Conservation (phyloP, 352 stramenopile genomes). For the Phytophthora capsici region DNA sequence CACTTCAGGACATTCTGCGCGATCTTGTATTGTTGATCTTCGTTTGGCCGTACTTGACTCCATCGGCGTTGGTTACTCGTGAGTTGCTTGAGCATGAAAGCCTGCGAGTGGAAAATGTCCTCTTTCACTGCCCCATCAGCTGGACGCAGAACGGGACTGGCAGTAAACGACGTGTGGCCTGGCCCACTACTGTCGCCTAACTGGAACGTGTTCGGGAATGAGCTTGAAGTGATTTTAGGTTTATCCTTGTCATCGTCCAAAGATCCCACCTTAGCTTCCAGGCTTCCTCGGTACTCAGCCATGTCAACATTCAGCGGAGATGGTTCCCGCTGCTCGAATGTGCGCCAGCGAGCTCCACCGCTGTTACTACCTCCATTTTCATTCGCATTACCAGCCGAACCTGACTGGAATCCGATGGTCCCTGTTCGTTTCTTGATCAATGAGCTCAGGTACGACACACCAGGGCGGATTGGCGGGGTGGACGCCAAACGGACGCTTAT, state of each 20-base stretch:
- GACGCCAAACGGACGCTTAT: conserved; percentile 48
- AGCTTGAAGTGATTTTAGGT: conserved; percentile 53
- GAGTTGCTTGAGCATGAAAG: conserved; percentile 79
- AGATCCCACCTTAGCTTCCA: conserved; percentile 44
- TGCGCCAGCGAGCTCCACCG: conserved; percentile 44
- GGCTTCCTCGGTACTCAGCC: conserved; percentile 36
- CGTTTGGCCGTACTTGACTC: conserved; percentile 92
- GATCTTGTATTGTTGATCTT: conserved; percentile 65
- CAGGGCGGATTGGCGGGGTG: conserved; percentile 56
- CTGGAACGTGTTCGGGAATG: conserved; percentile 69
- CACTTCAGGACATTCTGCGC: conserved; percentile 95
- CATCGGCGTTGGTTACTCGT: conserved; percentile 96
- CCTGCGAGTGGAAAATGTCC: conserved; percentile 78
- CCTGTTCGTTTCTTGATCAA: conserved; percentile 50
- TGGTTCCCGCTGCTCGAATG: conserved; percentile 46
- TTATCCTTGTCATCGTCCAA: conserved; percentile 49
- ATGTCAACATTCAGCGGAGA: conserved; percentile 52
- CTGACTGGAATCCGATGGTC: conserved; percentile 42
- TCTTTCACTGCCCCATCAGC: conserved; percentile 59
- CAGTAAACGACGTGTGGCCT: conserved; percentile 53
- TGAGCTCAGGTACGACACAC: conserved; percentile 43
- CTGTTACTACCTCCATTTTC: conserved; percentile 41
- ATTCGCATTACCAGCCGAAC: conserved; percentile 43
- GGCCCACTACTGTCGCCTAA: conserved; percentile 47
- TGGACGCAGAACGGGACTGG: conserved; percentile 62